phyloP scores from a whole-genome alignment of 2,329 filamentous ascomycete genomes.

The Colletotrichum somersetense region DNA sequence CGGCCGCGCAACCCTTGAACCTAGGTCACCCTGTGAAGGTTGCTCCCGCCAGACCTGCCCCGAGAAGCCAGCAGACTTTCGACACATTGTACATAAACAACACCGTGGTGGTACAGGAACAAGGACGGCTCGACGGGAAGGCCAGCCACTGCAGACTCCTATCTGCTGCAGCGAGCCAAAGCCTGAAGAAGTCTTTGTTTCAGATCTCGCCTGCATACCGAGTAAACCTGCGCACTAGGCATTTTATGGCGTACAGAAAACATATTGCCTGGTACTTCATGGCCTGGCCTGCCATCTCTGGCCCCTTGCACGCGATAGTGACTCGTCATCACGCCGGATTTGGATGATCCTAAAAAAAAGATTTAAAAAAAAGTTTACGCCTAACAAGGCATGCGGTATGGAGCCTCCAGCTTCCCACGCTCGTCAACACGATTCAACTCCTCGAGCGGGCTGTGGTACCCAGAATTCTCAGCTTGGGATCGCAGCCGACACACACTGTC shows the following conservation, averaged over 20 bases:
- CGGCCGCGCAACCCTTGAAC: conserved; percentile 28
- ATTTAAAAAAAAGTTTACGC: too few species aligned
- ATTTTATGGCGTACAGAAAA: conserved; percentile 20
- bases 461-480: not conserved
- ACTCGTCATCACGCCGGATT: conserved; percentile 29
- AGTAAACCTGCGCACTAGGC: conserved; percentile 21
- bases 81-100: conserved; percentile 13
- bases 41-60: conserved; percentile 24
- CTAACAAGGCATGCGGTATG: not conserved
- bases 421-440: not conserved
- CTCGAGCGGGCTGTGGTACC: not conserved
- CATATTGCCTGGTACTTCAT: conserved; percentile 13
- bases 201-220: conserved; percentile 36
- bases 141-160: conserved; percentile 34
- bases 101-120: not conserved
- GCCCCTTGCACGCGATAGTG: conserved; percentile 23
- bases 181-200: conserved; percentile 37
- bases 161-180: conserved; percentile 34
- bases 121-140: conserved; percentile 34
- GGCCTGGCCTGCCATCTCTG: conserved; percentile 9
- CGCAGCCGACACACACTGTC: too few species aligned
- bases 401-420: not conserved
- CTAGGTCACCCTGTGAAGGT: conserved; percentile 13
- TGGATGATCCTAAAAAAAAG: conserved; percentile 7
- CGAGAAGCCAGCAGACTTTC: conserved; percentile 14